These are phyloP conservation scores for Fusarium acutatum DNA, from an alignment of 2,329 filamentous ascomycete genomes.

Conservation along the genomic window DNA sequence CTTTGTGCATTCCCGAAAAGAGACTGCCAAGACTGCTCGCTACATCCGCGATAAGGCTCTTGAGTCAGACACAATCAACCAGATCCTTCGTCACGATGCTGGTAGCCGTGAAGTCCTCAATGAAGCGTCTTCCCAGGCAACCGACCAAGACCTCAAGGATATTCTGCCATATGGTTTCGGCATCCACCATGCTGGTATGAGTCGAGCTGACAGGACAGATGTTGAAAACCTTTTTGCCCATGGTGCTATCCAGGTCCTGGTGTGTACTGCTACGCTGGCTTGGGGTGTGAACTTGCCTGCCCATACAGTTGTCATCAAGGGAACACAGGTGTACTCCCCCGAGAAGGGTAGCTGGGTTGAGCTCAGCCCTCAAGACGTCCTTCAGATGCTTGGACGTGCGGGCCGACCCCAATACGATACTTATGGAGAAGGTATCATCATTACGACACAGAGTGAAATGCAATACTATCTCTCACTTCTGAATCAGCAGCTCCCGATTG, in stretches of 20 bases:
- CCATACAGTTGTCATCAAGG: conserved; percentile 98
- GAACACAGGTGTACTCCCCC: conserved; percentile 96
- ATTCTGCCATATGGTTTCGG: conserved; percentile 95
- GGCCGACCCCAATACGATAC: conserved; percentile 97
- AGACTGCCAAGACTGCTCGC: conserved; percentile 96
- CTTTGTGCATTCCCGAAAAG: conserved; percentile 97
- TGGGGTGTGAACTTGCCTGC: conserved; percentile 99
- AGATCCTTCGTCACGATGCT: conserved; percentile 92
- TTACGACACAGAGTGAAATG: conserved; percentile 93
- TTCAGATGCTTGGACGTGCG: conserved; percentile 98
- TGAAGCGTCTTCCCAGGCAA: conserved; percentile 83
- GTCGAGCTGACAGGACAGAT: conserved; percentile 89
- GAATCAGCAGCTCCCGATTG: conserved; percentile 97
- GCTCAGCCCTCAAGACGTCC: conserved; percentile 93
- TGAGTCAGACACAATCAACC: conserved; percentile 96
- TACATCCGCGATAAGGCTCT: conserved; percentile 96
- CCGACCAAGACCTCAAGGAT: conserved; percentile 90
- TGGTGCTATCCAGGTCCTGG: conserved; percentile 91
- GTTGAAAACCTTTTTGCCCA: conserved; percentile 95
- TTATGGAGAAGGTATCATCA: conserved; percentile 98
- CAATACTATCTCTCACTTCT: conserved; percentile 97
- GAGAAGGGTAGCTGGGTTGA: conserved; percentile 99
- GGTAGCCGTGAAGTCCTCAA: conserved; percentile 88
- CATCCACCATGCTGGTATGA: conserved; percentile 99
- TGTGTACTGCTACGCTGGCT: conserved; percentile 96